A percentile compares a stretch with the other conserved stretches of the same genome.
Conservation (phyloP, 768 basidiomycete genomes). For the Phallus indusiatus region DNA sequence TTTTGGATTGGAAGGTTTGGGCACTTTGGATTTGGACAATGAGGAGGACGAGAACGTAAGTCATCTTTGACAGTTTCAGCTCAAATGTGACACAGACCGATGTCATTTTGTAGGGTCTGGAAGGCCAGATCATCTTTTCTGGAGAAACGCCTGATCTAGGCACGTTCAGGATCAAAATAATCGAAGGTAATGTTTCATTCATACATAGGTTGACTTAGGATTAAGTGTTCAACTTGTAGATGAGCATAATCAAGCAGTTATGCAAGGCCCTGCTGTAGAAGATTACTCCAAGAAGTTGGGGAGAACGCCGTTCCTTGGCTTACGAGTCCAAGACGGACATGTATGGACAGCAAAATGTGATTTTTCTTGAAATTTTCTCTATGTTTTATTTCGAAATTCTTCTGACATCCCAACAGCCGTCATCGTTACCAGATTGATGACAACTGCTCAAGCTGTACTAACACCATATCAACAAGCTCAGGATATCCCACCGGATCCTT, state of each 20-base stretch:
- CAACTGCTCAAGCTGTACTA: conserved; percentile 45
- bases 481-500: conserved; percentile 61
- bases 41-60: conserved; percentile 66
- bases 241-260: conserved; percentile 45
- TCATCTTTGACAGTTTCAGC: conserved; percentile 6
- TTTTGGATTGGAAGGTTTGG: conserved; percentile 79
- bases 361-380: conserved; percentile 2
- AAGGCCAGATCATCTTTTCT: conserved; percentile 56
- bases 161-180: conserved; percentile 70
- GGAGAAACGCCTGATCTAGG: conserved; percentile 75
- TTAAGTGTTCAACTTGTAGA: conserved; percentile 29
- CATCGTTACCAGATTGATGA: conserved; percentile 51
- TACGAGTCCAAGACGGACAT: conserved; percentile 46
- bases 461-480: conserved; percentile 42
- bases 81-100: conserved; percentile 6
- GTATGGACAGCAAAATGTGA: conserved; percentile 84
- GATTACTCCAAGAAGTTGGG: conserved; percentile 54
- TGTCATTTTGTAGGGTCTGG: conserved; percentile 49
- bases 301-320: conserved; percentile 62
- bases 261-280: conserved; percentile 44
- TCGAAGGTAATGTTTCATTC: conserved; percentile 50
- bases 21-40: conserved; percentile 70
- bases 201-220: conserved; percentile 3
- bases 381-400: not conserved
- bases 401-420: conserved; percentile 35